Conservation (phyloP, 495 filamentous ascomycete species). For the Durotheca rogersii region DNA sequence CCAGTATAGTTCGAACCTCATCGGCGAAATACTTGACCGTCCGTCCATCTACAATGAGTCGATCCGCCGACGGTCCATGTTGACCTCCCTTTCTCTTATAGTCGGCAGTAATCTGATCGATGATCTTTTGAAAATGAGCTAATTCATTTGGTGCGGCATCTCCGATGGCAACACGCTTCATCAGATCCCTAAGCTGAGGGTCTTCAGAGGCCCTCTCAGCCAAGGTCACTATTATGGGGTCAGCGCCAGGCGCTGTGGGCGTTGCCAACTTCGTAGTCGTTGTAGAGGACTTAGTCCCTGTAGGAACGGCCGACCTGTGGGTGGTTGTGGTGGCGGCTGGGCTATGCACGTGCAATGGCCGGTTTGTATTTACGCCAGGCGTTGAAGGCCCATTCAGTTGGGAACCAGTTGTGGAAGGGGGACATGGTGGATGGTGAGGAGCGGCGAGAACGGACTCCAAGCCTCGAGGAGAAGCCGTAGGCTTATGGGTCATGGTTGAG, state of each 20-base stretch:
- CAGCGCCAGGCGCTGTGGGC: slow-evolving; percentile 41
- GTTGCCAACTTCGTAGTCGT: slow-evolving; percentile 29
- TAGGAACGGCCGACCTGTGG: slow-evolving; percentile 21
- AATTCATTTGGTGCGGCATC: slow-evolving; percentile 78
- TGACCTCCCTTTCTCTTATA: slow-evolving; percentile 45
- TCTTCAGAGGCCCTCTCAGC: slow-evolving; percentile 85
- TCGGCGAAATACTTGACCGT: slow-evolving; percentile 51
- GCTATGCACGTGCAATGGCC: slow-evolving; percentile 26
- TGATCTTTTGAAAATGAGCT: slow-evolving; percentile 85
- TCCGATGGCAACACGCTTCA: slow-evolving; percentile 91
- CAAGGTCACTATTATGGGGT: slow-evolving; percentile 93
- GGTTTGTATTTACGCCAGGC: slow-evolving; percentile 17
- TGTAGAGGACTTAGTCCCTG: slow-evolving; percentile 25
- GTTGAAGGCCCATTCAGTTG: slow-evolving; percentile 21
- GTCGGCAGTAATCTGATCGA: slow-evolving; percentile 77
- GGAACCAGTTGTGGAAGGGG: slow-evolving; percentile 15
- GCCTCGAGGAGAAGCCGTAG: slow-evolving; percentile 27
- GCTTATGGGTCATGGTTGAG: slow-evolving; percentile 10
- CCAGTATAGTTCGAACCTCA: slow-evolving; percentile 49
- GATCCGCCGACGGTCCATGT: slow-evolving; percentile 46
- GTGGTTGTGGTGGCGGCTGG: slow-evolving; percentile 11
- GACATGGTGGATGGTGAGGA: slow-evolving; percentile 29
- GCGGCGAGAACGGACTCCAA: slow-evolving; percentile 35
- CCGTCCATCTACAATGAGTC: slow-evolving; percentile 45
- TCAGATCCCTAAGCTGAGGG: slow-evolving; percentile 86